phyloP scores from a whole-genome alignment of 2,329 filamentous ascomycete species.

The Aspergillus viridinutans region DNA sequence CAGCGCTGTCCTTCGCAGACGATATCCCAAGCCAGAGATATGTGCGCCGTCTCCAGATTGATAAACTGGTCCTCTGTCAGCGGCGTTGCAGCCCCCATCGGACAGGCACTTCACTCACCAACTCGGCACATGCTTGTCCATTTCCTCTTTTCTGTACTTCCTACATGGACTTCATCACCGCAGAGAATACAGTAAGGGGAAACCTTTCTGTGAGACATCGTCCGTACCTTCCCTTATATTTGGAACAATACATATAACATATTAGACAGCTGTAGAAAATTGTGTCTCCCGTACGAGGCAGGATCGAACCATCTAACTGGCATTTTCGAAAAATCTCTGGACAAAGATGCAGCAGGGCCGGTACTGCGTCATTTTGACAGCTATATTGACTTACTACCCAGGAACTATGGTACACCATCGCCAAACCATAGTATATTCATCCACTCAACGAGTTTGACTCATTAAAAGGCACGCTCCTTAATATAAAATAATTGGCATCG shows the following conservation, averaged over 20 bases:
- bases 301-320: not conserved
- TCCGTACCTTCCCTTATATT: not conserved
- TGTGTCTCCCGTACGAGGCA: too few relatives aligned
- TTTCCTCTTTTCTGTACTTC: not conserved
- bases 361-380: not conserved
- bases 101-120: not conserved
- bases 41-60: not conserved
- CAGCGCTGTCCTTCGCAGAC: accelerated
- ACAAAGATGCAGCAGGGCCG: not conserved
- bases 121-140: not conserved
- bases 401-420: not conserved
- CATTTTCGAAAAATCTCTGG: not conserved
- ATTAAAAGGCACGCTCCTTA: too few relatives aligned
- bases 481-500: too few relatives aligned
- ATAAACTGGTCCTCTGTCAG: not conserved
- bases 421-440: not conserved
- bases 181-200: not conserved
- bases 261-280: not conserved
- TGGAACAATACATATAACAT: not conserved
- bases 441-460: too few relatives aligned
- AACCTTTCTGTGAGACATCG: not conserved
- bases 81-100: not conserved
- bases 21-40: not conserved
- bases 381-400: not conserved
- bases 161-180: not conserved